A percentile compares a stretch with the other conserved stretches of the same genome.
Evolutionary conservation across 148 eudicot species (phyloP).

Genomic region (Salicornia ramosissima): DNA sequence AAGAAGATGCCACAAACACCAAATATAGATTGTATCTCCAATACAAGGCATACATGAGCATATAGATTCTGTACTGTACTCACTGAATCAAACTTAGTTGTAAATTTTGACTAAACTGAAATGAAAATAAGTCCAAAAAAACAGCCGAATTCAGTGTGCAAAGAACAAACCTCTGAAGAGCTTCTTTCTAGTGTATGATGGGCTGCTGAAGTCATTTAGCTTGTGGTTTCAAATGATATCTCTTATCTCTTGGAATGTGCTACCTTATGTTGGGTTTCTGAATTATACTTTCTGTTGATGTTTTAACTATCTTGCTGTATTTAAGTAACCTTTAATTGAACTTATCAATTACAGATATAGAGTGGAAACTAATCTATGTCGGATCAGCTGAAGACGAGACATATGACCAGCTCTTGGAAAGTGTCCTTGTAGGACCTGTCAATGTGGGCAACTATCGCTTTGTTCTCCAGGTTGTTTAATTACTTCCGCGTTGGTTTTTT

Average conservation of each 20-base stretch:
- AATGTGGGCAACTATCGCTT: constrained; percentile 90
- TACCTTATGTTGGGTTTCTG: neutral
- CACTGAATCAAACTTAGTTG: too few species aligned
- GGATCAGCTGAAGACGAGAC: constrained; percentile 99
- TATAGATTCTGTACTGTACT: too few species aligned
- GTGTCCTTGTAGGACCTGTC: constrained; percentile 95
- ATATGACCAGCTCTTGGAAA: constrained; percentile 86
- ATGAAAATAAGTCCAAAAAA: too few species aligned
- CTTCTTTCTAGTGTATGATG: neutral
- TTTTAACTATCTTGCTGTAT: neutral
- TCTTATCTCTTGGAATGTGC: neutral
- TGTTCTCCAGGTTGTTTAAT: constrained; percentile 62
- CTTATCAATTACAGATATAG: constrained; percentile 50
- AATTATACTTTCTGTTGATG: neutral
- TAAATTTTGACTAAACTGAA: too few species aligned
- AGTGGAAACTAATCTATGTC: constrained; percentile 90
- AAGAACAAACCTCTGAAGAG: too few species aligned
- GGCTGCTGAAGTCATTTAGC: neutral
- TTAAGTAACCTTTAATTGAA: neutral
- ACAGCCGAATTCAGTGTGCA: too few species aligned
- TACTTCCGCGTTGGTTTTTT: neutral
- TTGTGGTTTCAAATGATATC: neutral
- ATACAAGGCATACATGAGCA: too few species aligned
- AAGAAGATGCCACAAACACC: too few species aligned
- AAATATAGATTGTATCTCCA: too few species aligned